Evolutionary conservation across 495 filamentous ascomycete species (phyloP).

Genomic region (Xylaria palmicola): DNA sequence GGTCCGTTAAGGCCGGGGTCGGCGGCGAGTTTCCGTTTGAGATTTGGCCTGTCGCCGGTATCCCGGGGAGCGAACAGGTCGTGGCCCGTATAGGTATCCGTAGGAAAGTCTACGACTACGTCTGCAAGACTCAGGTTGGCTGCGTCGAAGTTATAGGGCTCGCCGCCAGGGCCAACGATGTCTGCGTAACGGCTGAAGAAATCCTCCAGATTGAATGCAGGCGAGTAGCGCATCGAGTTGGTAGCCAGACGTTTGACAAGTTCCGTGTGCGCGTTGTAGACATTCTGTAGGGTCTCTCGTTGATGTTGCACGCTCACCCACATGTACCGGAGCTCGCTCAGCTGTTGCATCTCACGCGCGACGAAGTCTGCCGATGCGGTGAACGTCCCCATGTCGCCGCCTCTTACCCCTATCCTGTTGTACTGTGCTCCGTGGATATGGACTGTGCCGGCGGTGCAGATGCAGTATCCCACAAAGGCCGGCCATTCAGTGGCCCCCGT

Average conservation of each 20-base stretch:
- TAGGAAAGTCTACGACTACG: constrained; percentile 46
- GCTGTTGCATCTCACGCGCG: constrained; percentile 72
- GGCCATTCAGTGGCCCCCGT: constrained; percentile 74
- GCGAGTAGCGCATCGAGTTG: constrained; percentile 59
- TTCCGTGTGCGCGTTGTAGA: constrained; percentile 71
- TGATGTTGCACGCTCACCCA: constrained; percentile 82
- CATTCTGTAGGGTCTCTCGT: constrained; percentile 68
- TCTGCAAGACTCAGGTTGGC: constrained; percentile 55
- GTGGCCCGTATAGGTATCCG: constrained; percentile 47
- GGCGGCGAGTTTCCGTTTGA: constrained; percentile 43
- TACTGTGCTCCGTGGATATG: constrained; percentile 85
- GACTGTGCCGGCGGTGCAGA: constrained; percentile 79
- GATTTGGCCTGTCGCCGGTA: constrained; percentile 30
- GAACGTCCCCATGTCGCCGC: constrained; percentile 55
- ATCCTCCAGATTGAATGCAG: constrained; percentile 80
- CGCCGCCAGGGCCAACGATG: constrained; percentile 39
- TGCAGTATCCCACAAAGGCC: constrained; percentile 76
- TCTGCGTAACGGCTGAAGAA: constrained; percentile 77
- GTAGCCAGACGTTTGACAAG: constrained; percentile 68
- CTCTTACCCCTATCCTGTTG: constrained; percentile 57
- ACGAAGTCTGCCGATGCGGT: constrained; percentile 66
- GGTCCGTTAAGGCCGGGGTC: constrained; percentile 33
- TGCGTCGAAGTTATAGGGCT: constrained; percentile 50
- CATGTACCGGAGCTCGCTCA: constrained; percentile 66
- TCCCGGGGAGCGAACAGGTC: constrained; percentile 41